These are phyloP conservation scores for Psilocybe cubensis DNA, from an alignment of 768 basidiomycete species.

Conservation along the genomic window DNA sequence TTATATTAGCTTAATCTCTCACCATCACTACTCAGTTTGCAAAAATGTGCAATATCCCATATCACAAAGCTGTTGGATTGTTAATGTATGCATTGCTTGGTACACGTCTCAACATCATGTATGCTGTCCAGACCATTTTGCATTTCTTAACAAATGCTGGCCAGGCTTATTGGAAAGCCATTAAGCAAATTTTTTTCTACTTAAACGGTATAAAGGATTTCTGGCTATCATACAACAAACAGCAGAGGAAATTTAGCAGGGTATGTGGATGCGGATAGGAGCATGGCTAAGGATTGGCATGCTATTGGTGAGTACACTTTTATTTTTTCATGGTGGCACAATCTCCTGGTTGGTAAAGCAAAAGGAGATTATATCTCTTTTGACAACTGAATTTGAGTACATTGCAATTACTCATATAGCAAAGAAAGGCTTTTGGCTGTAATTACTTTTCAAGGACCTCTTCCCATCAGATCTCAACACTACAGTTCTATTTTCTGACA, in stretches of 20 bases:
- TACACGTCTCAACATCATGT: no score
- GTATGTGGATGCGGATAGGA: no score
- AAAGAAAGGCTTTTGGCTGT: neutral
- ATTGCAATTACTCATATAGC: conserved; percentile 2
- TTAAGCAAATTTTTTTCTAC: neutral
- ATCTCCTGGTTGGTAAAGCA: conserved; percentile 6
- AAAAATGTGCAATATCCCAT: no score
- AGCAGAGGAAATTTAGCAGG: no score
- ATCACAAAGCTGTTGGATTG: no score
- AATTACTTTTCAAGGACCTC: neutral
- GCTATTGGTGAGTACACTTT: conserved; percentile 26
- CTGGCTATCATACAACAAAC: no score
- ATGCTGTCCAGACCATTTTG: conserved; percentile 24
- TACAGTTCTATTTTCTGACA: neutral
- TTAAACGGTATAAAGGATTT: conserved; percentile 21
- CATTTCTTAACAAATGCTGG: neutral
- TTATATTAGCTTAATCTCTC: neutral
- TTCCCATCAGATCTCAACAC: no score
- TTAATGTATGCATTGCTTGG: no score
- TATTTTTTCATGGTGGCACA: conserved; percentile 26
- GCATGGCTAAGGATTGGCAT: conserved; percentile 24
- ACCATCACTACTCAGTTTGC: neutral
- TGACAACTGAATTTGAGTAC: conserved; percentile 2
- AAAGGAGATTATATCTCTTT: conserved; percentile 6
- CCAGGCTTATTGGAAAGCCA: neutral